Base-by-base conservation (phyloP, 2,329 filamentous ascomycete genomes). In the Eutypella sp. region DNA sequence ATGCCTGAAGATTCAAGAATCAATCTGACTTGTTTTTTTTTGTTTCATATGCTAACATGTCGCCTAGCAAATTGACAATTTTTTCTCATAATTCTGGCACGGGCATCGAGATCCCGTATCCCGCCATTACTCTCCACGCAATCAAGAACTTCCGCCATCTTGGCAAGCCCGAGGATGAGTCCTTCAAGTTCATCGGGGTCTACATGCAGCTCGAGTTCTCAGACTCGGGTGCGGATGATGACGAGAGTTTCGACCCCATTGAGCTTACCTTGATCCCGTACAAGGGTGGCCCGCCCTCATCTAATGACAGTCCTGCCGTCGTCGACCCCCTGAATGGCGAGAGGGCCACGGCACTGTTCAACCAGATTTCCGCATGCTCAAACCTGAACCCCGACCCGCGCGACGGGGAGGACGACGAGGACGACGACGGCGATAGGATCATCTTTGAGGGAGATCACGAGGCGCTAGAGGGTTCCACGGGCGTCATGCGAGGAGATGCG, bases 301-400 rank as follows among this genome's bases (percentile, higher is more conserved):
- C 57, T 1, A 61, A 64, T 43, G 59, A 63, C 5, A 47, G n/a
- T n/a, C n/a, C n/a, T n/a, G n/a, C 53, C 1, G 27, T 34, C 23
- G 40, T 60, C 33, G 59, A 61, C 42, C 52, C 59, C 5, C 45
- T 58, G 19, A 64, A 63, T 25, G 43, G 46, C 3, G 57, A 62
- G 40, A 54, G 59, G 10, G 67, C 70, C 25, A 67, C 70, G 18
- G 70, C 74, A 44, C 72, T 89, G 25, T 91, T 82, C 67, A 75
- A 78, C 16, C 86, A 87, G 31, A 81, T 91, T 50, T 83, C 85
- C 2, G 76, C 76, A 19, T 91, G 87, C 67, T 86, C 86, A 3
- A 85, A 91, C 57, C 69, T 91, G 13, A 83, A 91, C 59, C 87
- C 87, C 0, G 86, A 90, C 55, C 81, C 82, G 0, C 70, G 72